Percentiles rank a stretch among this genome's conserved stretches.
phyloP scores from a whole-genome alignment of 495 filamentous ascomycete species.

The Aspergillus hancockii region DNA sequence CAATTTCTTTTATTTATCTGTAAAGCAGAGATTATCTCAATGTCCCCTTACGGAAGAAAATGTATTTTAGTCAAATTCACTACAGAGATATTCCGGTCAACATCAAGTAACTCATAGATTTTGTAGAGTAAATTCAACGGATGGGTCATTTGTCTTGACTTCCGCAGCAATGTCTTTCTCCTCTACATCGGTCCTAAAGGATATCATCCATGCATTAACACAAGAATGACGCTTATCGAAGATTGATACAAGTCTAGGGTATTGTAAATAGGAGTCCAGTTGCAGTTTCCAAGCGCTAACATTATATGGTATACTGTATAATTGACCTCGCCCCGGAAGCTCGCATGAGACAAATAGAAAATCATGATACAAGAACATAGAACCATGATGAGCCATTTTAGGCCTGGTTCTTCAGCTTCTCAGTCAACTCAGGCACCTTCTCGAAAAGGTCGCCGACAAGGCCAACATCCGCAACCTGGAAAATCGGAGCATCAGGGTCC shows the following conservation, averaged over 20 bases:
- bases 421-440: slow-evolving; percentile 91
- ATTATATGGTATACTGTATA: slow-evolving; percentile 36
- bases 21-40: too few relatives aligned
- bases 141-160: too few relatives aligned
- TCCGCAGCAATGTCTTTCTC: too few relatives aligned
- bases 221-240: neutral
- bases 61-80: too few relatives aligned
- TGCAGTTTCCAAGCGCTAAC: slow-evolving; percentile 14
- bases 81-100: too few relatives aligned
- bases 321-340: slow-evolving; percentile 12
- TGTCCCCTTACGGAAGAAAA: too few relatives aligned
- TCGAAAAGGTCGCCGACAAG: slow-evolving; percentile 94
- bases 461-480: slow-evolving; percentile 96
- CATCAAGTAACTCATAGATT: too few relatives aligned
- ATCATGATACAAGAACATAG: slow-evolving; percentile 29
- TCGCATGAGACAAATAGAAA: slow-evolving; percentile 18
- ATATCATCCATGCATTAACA: neutral
- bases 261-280: neutral
- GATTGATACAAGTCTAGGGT: neutral
- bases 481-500: slow-evolving; percentile 94
- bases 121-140: too few relatives aligned
- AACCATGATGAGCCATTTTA: slow-evolving; percentile 10
- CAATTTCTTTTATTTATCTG: too few relatives aligned
- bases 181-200: too few relatives aligned
- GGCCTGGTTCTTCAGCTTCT: slow-evolving; percentile 76